These are phyloP conservation scores for Blastocystis sp. DNA, from an alignment of 352 stramenopile species.

Conservation along the genomic window DNA sequence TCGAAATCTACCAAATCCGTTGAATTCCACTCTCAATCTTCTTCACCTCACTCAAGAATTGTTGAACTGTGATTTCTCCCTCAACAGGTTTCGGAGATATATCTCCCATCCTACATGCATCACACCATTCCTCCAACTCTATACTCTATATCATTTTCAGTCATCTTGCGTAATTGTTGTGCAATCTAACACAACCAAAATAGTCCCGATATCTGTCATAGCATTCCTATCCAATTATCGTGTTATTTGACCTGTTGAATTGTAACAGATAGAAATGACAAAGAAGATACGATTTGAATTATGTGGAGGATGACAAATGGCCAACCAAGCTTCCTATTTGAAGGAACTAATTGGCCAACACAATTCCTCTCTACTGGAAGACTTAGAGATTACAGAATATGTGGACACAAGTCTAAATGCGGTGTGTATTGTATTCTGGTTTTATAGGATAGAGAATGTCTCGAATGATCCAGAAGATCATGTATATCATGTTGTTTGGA, in stretches of 20 bases:
- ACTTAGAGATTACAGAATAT: constrained; percentile 24
- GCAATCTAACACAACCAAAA: neutral
- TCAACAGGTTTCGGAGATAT: neutral
- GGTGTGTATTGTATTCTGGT: neutral
- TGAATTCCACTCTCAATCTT: constrained; percentile 22
- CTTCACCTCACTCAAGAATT: constrained; percentile 46
- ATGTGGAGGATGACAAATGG: constrained; percentile 36
- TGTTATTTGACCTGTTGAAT: neutral
- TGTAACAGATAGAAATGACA: neutral
- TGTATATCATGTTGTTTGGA: neutral
- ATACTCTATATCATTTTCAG: constrained; percentile 1
- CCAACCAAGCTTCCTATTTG: constrained; percentile 27
- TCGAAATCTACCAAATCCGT: neutral
- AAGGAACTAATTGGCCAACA: constrained; percentile 44
- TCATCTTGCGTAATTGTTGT: neutral
- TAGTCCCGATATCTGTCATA: neutral
- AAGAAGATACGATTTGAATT: constrained; percentile 23
- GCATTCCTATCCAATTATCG: neutral
- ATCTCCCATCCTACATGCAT: constrained; percentile 21
- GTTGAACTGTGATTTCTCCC: constrained; percentile 18
- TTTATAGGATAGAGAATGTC: neutral
- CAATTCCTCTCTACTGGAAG: neutral
- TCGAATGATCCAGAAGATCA: neutral
- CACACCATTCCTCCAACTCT: no score
- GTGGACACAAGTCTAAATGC: neutral